Evolutionary conservation across 768 basidiomycete genomes (phyloP), one percentile per base, ranked within the genome.

Genomic region (Lanmaoa rubissima): DNA sequence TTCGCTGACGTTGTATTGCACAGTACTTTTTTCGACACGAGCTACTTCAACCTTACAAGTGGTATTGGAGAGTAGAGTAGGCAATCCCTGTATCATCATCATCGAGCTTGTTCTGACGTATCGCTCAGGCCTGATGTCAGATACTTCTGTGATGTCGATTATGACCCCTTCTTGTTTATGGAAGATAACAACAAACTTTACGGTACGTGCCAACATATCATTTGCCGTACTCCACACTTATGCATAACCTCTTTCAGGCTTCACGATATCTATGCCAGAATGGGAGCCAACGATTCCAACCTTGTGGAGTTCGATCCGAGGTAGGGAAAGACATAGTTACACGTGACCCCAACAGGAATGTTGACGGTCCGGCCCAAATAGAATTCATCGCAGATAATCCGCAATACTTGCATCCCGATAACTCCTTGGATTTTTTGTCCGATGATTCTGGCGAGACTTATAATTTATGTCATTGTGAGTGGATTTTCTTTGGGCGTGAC

Each of bases 241-340:
- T 24, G 19, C 19, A 2, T 32, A 8, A 1, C 38, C 10, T 38
- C 2, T 24, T 28, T 48, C 47, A 82, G 81, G 80, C 4, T 89
- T 87, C 69, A 86, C 85, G 0, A 79, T 88, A 44, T 77, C 84
- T 0, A 75, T 88, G 55, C 83, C 79, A 61, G 88, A 90, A 58
- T 87, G 80, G 70, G 75, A 76, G 48, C 77, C 79, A 49, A 90
- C 88, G 12, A 83, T 90, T 46, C 76, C 78, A 6, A 82, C 84
- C 0, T 69, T 90, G 0, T 89, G 88, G 87, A 72, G 76, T 19
- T 75, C 78, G 3, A 79, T 80, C 12, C 83, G 79, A 69, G 78
- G 84, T 82, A 57, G 26, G 62, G 12, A 76, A 76, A 65, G 73
- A 72, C 51, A 39, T 31, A 9, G 11, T 9, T 45, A 50, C 54